Conservation (phyloP, 495 filamentous ascomycete genomes). For the Lophium mytilinum region DNA sequence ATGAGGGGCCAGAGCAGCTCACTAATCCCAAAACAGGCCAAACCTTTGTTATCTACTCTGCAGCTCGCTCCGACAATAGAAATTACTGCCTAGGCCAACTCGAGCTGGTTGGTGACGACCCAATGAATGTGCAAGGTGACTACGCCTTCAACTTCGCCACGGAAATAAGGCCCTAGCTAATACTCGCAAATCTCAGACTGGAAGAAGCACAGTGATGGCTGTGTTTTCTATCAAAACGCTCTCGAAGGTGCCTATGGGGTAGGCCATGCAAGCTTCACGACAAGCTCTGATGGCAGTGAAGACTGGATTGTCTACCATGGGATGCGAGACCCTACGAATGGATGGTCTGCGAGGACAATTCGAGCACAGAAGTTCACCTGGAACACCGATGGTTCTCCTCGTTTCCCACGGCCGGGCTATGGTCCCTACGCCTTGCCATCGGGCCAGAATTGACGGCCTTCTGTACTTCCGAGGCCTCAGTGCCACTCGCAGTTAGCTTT, state of each 20-base stretch:
- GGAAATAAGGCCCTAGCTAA: too few relatives aligned
- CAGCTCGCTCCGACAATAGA: conserved; percentile 40
- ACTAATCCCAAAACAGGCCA: conserved; percentile 41
- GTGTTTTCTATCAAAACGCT: conserved; percentile 45
- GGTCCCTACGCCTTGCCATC: conserved; percentile 26
- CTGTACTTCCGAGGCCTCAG: not conserved
- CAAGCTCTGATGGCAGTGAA: conserved; percentile 40
- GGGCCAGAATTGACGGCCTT: not conserved
- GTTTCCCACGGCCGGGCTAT: conserved; percentile 35
- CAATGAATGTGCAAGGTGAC: conserved; percentile 37
- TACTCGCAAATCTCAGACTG: conserved; percentile 22
- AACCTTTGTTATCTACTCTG: conserved; percentile 42
- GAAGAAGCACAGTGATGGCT: conserved; percentile 38
- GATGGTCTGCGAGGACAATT: conserved; percentile 36
- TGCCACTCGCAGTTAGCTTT: not conserved
- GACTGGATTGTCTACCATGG: conserved; percentile 46
- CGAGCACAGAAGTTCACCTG: conserved; percentile 35
- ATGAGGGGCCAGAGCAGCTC: conserved; percentile 44
- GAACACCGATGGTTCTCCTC: conserved; percentile 34
- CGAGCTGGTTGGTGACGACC: conserved; percentile 42
- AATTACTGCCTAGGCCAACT: conserved; percentile 39
- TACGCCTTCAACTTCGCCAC: too few relatives aligned
- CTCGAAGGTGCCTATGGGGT: conserved; percentile 38
- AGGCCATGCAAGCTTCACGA: conserved; percentile 43
- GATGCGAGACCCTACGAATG: conserved; percentile 32